A percentile compares a stretch with the other conserved stretches of the same genome.
Conservation (phyloP, 352 stramenopile genomes). For the Aphanomyces stellatus region DNA sequence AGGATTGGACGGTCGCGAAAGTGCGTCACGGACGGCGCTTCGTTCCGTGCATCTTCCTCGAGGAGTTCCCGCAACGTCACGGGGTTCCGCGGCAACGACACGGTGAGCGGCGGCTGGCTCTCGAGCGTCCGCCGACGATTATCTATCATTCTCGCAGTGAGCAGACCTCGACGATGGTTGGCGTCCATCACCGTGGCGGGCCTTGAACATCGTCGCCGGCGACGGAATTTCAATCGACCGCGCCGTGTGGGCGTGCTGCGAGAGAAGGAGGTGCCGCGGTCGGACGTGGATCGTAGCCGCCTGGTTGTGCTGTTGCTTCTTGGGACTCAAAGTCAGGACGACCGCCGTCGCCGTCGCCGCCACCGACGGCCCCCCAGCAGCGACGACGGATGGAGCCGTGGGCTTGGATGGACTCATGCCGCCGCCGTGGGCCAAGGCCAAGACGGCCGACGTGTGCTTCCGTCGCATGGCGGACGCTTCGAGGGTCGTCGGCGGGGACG, state of each 20-base stretch:
- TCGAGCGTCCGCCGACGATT: background rate
- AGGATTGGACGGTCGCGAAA: constrained; percentile 48
- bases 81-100: background rate
- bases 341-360: too few species aligned
- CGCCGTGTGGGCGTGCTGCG: too few species aligned
- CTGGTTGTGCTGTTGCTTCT: background rate
- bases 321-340: too few species aligned
- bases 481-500: too few species aligned
- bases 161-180: too few species aligned
- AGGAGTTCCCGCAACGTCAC: constrained; percentile 1
- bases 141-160: background rate
- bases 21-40: constrained; percentile 21
- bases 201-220: too few species aligned
- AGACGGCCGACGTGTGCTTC: constrained; percentile 6
- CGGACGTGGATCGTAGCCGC: too few species aligned
- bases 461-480: too few species aligned
- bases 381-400: background rate
- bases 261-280: too few species aligned
- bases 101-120: background rate
- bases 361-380: too few species aligned
- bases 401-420: background rate
- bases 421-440: background rate
- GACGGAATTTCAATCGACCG: too few species aligned
- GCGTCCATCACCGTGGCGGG: too few species aligned
- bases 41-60: background rate